Conservation (phyloP, 805 yeast genomes). For the Priceomyces fermenticarens region DNA sequence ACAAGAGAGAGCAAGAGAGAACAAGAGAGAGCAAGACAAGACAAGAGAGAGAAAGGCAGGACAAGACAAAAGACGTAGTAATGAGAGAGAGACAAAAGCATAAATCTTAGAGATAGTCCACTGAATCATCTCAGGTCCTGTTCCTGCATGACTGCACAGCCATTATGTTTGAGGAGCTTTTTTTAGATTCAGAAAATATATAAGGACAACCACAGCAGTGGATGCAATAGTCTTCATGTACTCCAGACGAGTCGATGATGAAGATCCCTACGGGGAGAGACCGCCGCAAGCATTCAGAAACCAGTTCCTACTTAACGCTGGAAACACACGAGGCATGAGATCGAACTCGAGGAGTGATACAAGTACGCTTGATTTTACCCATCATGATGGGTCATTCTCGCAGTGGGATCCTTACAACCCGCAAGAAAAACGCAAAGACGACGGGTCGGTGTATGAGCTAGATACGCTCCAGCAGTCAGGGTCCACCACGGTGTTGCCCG, state of each 20-base stretch:
- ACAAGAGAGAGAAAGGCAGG: no score
- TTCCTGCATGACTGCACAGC: no score
- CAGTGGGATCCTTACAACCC: neutral
- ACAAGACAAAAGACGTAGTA: no score
- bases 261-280: constrained; percentile 1
- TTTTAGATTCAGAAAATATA: neutral
- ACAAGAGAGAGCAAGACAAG: no score
- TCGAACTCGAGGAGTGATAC: neutral
- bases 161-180: neutral
- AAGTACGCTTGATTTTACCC: neutral
- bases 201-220: neutral
- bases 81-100: no score
- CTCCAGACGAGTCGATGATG: neutral
- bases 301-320: constrained; percentile 19
- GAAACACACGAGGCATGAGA: constrained; percentile 1
- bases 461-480: neutral
- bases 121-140: no score
- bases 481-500: neutral
- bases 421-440: neutral
- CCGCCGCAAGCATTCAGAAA: constrained; percentile 8
- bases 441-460: constrained; percentile 1
- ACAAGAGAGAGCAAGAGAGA: no score
- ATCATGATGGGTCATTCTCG: neutral
- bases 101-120: no score
- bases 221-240: neutral